Base-by-base conservation (phyloP, 345 rosid species). In the Eutrema heterophyllum region DNA sequence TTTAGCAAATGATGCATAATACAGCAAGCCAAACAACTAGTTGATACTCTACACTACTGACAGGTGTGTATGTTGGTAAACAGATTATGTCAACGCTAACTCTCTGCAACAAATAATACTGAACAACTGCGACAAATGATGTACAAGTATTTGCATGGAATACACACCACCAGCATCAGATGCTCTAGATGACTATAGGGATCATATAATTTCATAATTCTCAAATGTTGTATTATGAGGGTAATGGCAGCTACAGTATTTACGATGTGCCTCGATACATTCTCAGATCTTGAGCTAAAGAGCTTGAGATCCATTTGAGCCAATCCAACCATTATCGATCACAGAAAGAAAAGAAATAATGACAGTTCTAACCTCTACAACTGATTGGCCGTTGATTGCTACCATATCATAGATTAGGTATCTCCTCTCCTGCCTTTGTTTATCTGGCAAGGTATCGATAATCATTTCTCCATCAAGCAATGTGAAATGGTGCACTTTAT, bases 401-500 rank as follows among this genome's bases (percentile, higher is more conserved):
- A 95, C 91, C 86, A 91, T 64, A 81, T 95, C 99, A 85, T 92
- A 95, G 68, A 95, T 95, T 40, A 95, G 90, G 76, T 95, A 95
- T 87, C 99, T 88, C 81, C 99, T 92, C 84, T 92, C 99, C 82
- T 90, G 96, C 87, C 86, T 88, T 67, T 72, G 88, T 9, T 93
- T 84, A 72, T 95, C 99, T 16, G 99, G 97, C 82, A 95, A 9
- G 55, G 89, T 90, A 79, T 95, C 99, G 33, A 95, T 95, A 62
- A 95, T 72, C 99, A 95, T 95, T 84, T 95, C 99, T 68, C 99
- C 99, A 79, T 95, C 99, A 70, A 95, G 97, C 81, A 95, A 79
- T 5, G 94, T 92, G 67, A 26, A 90, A 84, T 88, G 93, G 82
- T 95, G 99, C 29, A 86, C 87, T 84, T 74, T 87, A 58, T 91